These are phyloP conservation scores for Saccharomycopsis javanensis DNA, from an alignment of 805 yeast genomes.

Conservation along the genomic window DNA sequence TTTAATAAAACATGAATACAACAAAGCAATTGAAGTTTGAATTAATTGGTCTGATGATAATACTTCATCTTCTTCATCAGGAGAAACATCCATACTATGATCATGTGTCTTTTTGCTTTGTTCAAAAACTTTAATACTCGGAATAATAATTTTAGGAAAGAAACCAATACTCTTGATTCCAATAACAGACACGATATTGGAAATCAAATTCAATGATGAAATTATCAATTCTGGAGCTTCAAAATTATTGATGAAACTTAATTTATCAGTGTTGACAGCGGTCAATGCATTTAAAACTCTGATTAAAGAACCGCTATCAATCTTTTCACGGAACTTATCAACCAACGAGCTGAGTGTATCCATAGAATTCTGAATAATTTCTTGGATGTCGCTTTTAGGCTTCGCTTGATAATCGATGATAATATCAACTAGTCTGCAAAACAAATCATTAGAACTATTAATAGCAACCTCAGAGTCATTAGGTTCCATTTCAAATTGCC, in stretches of 20 bases:
- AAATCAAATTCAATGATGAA: slow-evolving; percentile 63
- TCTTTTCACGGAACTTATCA: slow-evolving; percentile 46
- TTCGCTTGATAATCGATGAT: slow-evolving; percentile 19
- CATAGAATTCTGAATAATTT: slow-evolving; percentile 57
- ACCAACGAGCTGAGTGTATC: slow-evolving; percentile 58
- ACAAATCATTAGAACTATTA: slow-evolving; percentile 38
- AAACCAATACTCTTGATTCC: slow-evolving; percentile 83
- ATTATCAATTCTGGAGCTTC: slow-evolving; percentile 54
- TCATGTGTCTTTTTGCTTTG: slow-evolving; percentile 26
- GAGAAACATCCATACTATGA: slow-evolving; percentile 19
- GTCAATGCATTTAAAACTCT: slow-evolving; percentile 41
- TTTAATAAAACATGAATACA: slow-evolving; percentile 66
- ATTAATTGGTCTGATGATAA: slow-evolving; percentile 32
- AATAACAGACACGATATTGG: slow-evolving; percentile 56
- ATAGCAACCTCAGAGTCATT: slow-evolving; percentile 33
- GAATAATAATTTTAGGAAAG: slow-evolving; percentile 78
- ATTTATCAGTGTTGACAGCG: slow-evolving; percentile 3
- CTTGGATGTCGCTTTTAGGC: slow-evolving; percentile 26
- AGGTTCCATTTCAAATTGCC: slow-evolving; percentile 63
- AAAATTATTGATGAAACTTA: slow-evolving; percentile 41
- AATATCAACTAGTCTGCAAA: slow-evolving; percentile 40
- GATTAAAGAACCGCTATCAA: slow-evolving; percentile 39
- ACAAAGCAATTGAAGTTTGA: slow-evolving; percentile 61
- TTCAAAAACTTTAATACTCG: slow-evolving; percentile 53
- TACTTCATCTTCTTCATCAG: slow-evolving; percentile 25